phyloP scores from a whole-genome alignment of 1,139 yeast species.

The Candida sp. region DNA sequence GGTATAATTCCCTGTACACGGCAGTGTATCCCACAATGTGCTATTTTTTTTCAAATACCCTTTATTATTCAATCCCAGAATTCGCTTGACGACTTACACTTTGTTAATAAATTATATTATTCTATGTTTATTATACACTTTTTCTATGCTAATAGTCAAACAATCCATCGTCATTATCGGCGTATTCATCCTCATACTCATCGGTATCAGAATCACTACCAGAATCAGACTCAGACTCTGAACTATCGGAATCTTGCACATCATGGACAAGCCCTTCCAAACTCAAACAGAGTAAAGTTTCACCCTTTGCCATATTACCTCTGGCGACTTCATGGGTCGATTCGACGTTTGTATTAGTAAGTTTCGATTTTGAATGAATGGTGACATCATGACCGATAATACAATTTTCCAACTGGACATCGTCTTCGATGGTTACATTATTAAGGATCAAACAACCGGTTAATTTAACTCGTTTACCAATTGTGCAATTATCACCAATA shows the following conservation, averaged over 20 bases:
- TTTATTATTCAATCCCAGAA: too few relatives aligned
- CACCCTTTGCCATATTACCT: constrained; percentile 75
- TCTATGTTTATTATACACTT: too few relatives aligned
- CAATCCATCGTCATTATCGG: constrained; percentile 47
- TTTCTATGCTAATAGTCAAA: constrained; percentile 27
- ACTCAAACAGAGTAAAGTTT: constrained; percentile 66
- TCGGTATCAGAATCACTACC: constrained; percentile 34
- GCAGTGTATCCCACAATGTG: too few relatives aligned
- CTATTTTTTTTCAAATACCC: too few relatives aligned
- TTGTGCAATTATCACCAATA: constrained; percentile 68
- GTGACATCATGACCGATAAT: constrained; percentile 70
- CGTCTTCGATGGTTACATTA: constrained; percentile 74
- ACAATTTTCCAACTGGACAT: constrained; percentile 84
- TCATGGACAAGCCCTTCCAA: constrained; percentile 49
- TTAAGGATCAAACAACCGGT: constrained; percentile 83
- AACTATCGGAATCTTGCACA: constrained; percentile 22
- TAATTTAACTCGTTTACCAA: constrained; percentile 85
- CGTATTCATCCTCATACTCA: constrained; percentile 40
- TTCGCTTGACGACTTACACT: too few relatives aligned
- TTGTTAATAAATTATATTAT: too few relatives aligned
- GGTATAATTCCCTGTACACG: too few relatives aligned
- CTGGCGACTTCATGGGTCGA: constrained; percentile 65
- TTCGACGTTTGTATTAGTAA: constrained; percentile 82
- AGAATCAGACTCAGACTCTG: constrained; percentile 25
- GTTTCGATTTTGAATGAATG: constrained; percentile 56